phyloP scores from a whole-genome alignment of 768 basidiomycete species.

The Crepidotus variabilis region DNA sequence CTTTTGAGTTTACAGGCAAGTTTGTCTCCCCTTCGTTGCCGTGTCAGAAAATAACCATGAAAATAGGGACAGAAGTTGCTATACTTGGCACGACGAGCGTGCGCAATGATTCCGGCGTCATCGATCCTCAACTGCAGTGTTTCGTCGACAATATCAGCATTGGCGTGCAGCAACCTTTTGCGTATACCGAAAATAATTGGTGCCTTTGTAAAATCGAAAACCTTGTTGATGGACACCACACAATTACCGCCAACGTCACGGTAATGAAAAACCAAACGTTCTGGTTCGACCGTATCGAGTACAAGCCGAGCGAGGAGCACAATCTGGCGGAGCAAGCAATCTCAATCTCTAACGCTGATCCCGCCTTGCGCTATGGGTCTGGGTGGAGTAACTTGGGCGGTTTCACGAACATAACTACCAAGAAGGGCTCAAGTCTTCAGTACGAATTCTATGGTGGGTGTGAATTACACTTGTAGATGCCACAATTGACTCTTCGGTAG shows the following conservation, averaged over 20 bases:
- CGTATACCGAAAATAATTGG: slow-evolving; percentile 10
- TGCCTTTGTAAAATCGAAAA: neutral
- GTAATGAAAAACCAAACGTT: slow-evolving; percentile 7
- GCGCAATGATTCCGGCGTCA: slow-evolving; percentile 6
- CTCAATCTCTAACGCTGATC: neutral
- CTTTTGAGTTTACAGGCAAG: slow-evolving; percentile 23
- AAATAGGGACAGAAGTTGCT: neutral
- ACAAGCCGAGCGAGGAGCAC: slow-evolving; percentile 2
- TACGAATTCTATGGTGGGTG: slow-evolving; percentile 7
- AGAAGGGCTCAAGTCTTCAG: neutral
- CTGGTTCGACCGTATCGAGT: slow-evolving; percentile 9
- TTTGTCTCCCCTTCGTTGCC: neutral
- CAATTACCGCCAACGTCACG: slow-evolving; percentile 6
- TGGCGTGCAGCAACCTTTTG: neutral
- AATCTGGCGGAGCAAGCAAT: slow-evolving; percentile 4
- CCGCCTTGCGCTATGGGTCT: slow-evolving; percentile 4
- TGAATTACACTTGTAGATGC: neutral
- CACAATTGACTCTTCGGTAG: slow-evolving; percentile 3
- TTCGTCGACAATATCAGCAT: slow-evolving; percentile 8
- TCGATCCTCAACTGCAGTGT: slow-evolving; percentile 10
- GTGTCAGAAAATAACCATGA: neutral
- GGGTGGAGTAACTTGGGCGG: slow-evolving; percentile 1
- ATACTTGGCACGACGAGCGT: slow-evolving; percentile 3
- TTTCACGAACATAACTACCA: slow-evolving; percentile 1
- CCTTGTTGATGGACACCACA: slow-evolving; percentile 9